Evolutionary conservation across 1,139 yeast species (phyloP).

Genomic region (Fermentozyma sake): DNA sequence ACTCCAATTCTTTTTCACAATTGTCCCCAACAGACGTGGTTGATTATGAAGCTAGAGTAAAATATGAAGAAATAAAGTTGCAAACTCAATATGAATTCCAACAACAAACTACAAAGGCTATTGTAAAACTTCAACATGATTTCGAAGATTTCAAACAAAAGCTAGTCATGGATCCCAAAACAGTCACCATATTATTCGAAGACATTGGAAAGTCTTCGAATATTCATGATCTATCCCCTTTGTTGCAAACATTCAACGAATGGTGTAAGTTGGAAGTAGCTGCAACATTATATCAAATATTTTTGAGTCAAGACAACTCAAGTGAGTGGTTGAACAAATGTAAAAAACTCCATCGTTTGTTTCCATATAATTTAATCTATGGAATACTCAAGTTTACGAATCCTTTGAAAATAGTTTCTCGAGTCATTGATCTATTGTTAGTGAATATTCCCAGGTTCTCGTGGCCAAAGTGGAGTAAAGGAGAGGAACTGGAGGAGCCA

Average conservation of each 20-base stretch:
- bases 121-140: constrained; percentile 42
- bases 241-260: constrained; percentile 65
- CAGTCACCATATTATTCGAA: constrained; percentile 47
- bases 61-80: constrained; percentile 56
- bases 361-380: constrained; percentile 74
- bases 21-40: constrained; percentile 36
- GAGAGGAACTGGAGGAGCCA: constrained; percentile 38
- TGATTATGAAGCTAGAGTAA: constrained; percentile 55
- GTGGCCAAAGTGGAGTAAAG: constrained; percentile 16
- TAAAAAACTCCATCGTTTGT: constrained; percentile 61
- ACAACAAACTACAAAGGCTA: constrained; percentile 49
- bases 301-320: constrained; percentile 76
- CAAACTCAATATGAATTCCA: constrained; percentile 73
- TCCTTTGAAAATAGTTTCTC: constrained; percentile 78
- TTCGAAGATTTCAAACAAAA: constrained; percentile 54
- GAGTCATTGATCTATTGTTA: constrained; percentile 71
- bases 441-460: constrained; percentile 57
- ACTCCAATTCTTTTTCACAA: constrained; percentile 21
- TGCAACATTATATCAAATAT: constrained; percentile 73
- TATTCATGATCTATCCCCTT: constrained; percentile 62
- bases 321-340: constrained; percentile 68
- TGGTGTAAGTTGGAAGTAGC: constrained; percentile 83
- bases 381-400: constrained; percentile 77
- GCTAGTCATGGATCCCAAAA: constrained; percentile 45
- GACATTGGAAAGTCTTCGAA: constrained; percentile 57